phyloP scores from a whole-genome alignment of 768 basidiomycete genomes.

The Lactifluus piperatus region DNA sequence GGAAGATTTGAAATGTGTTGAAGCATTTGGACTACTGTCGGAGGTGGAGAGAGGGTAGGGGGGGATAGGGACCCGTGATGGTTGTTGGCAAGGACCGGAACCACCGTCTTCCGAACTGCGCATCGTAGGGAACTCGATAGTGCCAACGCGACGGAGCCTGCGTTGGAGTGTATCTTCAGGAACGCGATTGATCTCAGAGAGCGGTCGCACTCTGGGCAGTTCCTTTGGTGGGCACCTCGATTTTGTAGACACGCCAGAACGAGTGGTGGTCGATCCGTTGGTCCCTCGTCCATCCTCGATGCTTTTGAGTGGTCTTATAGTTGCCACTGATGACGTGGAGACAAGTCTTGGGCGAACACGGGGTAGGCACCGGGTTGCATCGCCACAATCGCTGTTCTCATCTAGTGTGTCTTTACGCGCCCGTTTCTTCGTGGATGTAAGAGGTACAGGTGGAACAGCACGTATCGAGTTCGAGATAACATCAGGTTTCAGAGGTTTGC shows the following conservation, averaged over 20 bases:
- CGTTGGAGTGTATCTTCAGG: constrained; percentile 6
- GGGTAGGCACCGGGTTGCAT: constrained; percentile 7
- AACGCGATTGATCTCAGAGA: constrained; percentile 15
- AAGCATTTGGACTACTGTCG: background rate
- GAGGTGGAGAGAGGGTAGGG: background rate
- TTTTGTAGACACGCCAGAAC: background rate
- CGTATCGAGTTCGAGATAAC: background rate
- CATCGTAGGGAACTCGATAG: constrained; percentile 14
- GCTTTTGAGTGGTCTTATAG: constrained; percentile 14
- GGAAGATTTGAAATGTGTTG: background rate
- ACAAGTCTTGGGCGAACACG: constrained; percentile 19
- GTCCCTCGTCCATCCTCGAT: background rate
- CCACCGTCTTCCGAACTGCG: background rate
- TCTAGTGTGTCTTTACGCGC: constrained; percentile 17
- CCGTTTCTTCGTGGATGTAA: constrained; percentile 14
- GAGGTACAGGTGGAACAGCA: constrained; percentile 5
- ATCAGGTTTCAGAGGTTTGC: constrained; percentile 11
- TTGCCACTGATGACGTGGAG: constrained; percentile 19
- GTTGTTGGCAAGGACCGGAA: background rate
- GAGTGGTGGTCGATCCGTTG: background rate
- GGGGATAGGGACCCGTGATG: constrained; percentile 7
- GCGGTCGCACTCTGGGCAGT: constrained; percentile 8
- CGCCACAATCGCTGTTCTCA: constrained; percentile 15
- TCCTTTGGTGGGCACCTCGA: constrained; percentile 4
- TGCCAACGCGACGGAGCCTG: constrained; percentile 19